Conservation (phyloP, 495 filamentous ascomycete species). For the Neurospora sp. region DNA sequence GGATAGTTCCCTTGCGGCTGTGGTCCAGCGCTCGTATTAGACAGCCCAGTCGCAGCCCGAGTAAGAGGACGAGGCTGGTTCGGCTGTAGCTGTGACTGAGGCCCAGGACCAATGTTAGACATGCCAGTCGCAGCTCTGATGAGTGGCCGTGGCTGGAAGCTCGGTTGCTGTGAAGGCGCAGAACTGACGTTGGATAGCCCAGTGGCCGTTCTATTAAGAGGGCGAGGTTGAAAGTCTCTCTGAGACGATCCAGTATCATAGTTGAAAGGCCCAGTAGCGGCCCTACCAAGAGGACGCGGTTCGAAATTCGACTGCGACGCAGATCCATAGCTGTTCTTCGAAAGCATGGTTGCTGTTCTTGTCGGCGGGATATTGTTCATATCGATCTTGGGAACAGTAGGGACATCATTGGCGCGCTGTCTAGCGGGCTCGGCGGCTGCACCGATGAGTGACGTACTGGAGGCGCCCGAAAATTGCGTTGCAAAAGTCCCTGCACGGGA, state of each 20-base stretch:
- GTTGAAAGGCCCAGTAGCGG: neutral
- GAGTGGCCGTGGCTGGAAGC: conserved; percentile 13
- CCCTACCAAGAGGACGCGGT: neutral
- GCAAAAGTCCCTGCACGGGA: conserved; percentile 27
- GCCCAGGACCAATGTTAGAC: conserved; percentile 36
- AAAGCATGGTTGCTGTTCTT: conserved; percentile 22
- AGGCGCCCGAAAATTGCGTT: conserved; percentile 31
- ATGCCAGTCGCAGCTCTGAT: conserved; percentile 40
- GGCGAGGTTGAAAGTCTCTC: neutral
- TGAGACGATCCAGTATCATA: neutral
- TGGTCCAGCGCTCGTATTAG: neutral
- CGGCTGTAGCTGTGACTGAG: conserved; percentile 4
- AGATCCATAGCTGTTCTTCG: conserved; percentile 35
- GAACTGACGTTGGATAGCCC: neutral
- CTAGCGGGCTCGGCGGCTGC: conserved; percentile 46
- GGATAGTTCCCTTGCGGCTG: neutral
- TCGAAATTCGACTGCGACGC: conserved; percentile 22
- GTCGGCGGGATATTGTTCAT: conserved; percentile 23
- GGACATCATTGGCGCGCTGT: conserved; percentile 41
- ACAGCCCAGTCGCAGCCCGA: neutral
- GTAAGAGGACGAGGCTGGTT: neutral
- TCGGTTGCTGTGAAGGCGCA: neutral
- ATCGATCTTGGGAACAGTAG: conserved; percentile 30
- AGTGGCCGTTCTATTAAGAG: neutral
- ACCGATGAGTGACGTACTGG: conserved; percentile 48